Base-by-base conservation (phyloP, 164 flowering plant species). In the Berberis vulgaris region DNA sequence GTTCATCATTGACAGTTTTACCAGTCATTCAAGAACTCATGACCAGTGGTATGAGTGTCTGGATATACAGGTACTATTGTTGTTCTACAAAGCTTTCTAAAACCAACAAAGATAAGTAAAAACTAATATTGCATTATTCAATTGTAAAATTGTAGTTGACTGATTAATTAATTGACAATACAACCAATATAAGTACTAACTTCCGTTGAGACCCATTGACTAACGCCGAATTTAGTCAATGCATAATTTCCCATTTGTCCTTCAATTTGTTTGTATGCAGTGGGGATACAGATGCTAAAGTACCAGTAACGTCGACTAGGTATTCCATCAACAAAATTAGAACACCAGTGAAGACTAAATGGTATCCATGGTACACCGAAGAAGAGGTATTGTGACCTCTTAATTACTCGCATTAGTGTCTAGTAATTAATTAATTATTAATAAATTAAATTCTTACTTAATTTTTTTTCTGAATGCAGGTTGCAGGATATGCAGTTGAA, bases 311-410 rank as follows among this genome's bases (percentile, higher is more conserved):
- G 12, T 49, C 77, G 9, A 63, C 79, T 11, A 60, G 64, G 43
- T 80, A 78, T 68, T 63, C 80, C 40, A 63, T 82, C 5, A 49
- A 72, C 49, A 68, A 54, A 10, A 54, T 82, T 11, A 54, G 64
- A 11, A 57, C 65, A 6, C 7, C 79, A 1, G 50, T 75, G 7
- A 58, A 71, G 65, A 71, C 67, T 13, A 8, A 65, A 6, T 78
- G 83, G 86, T 68, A 65, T 9, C 71, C 82, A 4, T 82, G 86
- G 86, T 73, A 71, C 67, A 64, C 46, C 2, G 39, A 67, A 41
- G 57, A 13, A 4, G 75, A 78, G 81, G 81, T 77, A 79, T 12
- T 41, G 52, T n/a, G 42, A 49, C 43, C 13, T 38, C 41, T 45
- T 26, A 8, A 26, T 47, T 3, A 60, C 7, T 50, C 42, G 3